Evolutionary conservation across 164 flowering plant genomes (phyloP).

Genomic region (Cinnamomum micranthum): DNA sequence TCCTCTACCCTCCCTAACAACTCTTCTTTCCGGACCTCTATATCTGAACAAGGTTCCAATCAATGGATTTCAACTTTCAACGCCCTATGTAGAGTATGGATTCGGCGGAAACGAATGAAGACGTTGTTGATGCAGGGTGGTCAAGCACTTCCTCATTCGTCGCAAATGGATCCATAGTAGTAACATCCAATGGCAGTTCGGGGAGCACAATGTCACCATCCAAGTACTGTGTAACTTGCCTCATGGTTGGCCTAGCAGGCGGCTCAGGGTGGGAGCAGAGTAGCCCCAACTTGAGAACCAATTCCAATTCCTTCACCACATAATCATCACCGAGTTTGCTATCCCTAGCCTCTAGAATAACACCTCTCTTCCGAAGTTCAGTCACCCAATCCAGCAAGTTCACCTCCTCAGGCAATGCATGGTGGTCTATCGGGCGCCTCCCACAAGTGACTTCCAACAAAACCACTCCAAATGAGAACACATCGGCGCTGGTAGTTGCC

Average conservation of each 20-base stretch:
- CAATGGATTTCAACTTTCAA: too few relatives aligned
- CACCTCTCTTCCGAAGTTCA: conserved; percentile 6
- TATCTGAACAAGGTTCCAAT: too few relatives aligned
- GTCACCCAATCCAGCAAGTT: conserved; percentile 11
- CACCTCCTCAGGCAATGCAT: background rate
- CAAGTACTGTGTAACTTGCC: conserved; percentile 13
- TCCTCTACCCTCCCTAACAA: too few relatives aligned
- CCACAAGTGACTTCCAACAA: conserved; percentile 14
- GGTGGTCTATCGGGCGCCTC: conserved; percentile 2
- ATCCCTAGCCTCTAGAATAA: conserved; percentile 11
- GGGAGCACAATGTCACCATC: background rate
- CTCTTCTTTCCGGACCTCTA: too few relatives aligned
- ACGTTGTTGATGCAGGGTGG: too few relatives aligned
- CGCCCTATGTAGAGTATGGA: too few relatives aligned
- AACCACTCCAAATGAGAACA: conserved; percentile 42
- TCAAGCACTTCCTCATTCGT: too few relatives aligned
- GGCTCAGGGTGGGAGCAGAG: conserved; percentile 12
- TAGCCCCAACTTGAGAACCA: conserved; percentile 19
- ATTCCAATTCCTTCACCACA: conserved; percentile 9
- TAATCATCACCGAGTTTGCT: conserved; percentile 5
- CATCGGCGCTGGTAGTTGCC: conserved; percentile 37
- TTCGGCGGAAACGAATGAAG: too few relatives aligned
- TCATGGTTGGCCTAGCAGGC: conserved; percentile 13
- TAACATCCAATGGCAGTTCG: background rate
- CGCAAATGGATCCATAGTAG: too few relatives aligned